Conservation (phyloP, 495 filamentous ascomycete genomes). For the Podospora bellae-mahoneyi region DNA sequence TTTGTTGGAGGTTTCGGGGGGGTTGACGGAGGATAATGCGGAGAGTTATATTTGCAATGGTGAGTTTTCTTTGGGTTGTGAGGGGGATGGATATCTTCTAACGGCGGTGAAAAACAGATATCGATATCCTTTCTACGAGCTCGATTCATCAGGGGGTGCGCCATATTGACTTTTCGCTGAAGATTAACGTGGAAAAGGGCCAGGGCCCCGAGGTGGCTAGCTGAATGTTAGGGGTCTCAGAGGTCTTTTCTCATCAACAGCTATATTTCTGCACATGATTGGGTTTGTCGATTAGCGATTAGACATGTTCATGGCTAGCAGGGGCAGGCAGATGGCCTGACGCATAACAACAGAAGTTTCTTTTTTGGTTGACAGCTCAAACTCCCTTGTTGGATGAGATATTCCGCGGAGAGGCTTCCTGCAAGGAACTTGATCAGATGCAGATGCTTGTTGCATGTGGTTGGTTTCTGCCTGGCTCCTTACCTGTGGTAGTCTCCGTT, state of each 20-base stretch:
- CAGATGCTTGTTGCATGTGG: background rate
- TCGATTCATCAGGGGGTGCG: conserved; percentile 92
- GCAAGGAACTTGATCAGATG: background rate
- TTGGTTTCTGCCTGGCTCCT: background rate
- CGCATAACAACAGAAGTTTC: background rate
- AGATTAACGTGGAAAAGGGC: conserved; percentile 56
- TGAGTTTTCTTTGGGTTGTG: conserved; percentile 31
- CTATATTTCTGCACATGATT: background rate
- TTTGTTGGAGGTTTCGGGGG: conserved; percentile 88
- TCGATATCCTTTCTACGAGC: conserved; percentile 93
- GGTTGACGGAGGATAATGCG: conserved; percentile 82
- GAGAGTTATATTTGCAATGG: conserved; percentile 71
- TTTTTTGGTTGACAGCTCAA: background rate
- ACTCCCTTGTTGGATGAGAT: background rate
- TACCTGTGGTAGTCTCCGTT: background rate
- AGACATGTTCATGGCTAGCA: background rate
- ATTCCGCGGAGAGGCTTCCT: background rate
- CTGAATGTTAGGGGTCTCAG: conserved; percentile 4
- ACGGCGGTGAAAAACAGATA: conserved; percentile 50
- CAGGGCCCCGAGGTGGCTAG: conserved; percentile 28
- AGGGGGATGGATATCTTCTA: conserved; percentile 3
- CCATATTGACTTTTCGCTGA: conserved; percentile 93
- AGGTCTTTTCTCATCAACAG: background rate
- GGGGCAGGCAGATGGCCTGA: too few species aligned
- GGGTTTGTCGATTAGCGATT: background rate